These are phyloP conservation scores for Malassezia slooffiae DNA, from an alignment of 1,284 basidiomycete genomes.

Conservation along the genomic window DNA sequence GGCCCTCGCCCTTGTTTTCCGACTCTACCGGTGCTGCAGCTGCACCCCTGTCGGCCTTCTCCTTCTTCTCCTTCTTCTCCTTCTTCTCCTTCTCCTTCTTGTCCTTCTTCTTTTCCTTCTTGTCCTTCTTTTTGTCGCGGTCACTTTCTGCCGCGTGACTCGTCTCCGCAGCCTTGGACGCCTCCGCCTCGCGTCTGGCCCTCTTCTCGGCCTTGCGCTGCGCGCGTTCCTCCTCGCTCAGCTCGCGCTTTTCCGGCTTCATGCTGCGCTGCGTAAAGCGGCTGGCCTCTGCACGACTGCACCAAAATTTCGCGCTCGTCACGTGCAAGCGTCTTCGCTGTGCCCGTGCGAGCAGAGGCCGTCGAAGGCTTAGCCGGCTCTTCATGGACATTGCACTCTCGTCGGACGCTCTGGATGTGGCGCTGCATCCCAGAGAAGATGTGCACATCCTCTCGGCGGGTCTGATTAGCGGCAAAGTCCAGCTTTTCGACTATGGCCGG, in stretches of 20 bases:
- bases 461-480: constrained; percentile 70
- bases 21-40: no score
- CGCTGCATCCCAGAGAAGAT: constrained; percentile 64
- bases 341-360: constrained; percentile 9
- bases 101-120: constrained; percentile 5
- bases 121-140: constrained; percentile 3
- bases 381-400: constrained; percentile 46
- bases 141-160: no score
- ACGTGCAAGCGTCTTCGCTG: constrained; percentile 5
- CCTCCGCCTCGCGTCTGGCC: not conserved
- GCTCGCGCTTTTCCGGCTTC: no score
- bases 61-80: constrained; percentile 9
- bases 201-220: no score
- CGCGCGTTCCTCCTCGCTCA: not conserved
- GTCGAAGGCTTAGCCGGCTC: constrained; percentile 11
- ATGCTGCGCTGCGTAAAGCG: no score
- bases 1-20: not conserved
- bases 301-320: constrained; percentile 2
- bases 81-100: constrained; percentile 11
- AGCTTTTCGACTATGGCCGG: constrained; percentile 58
- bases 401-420: constrained; percentile 75
- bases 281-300: no score
- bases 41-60: not conserved
- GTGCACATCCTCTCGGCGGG: constrained; percentile 59
- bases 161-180: not conserved